Percentiles rank a stretch among this genome's conserved stretches.
Conservation (phyloP, 1,139 yeast species). For the Debaryomyces sp. region DNA sequence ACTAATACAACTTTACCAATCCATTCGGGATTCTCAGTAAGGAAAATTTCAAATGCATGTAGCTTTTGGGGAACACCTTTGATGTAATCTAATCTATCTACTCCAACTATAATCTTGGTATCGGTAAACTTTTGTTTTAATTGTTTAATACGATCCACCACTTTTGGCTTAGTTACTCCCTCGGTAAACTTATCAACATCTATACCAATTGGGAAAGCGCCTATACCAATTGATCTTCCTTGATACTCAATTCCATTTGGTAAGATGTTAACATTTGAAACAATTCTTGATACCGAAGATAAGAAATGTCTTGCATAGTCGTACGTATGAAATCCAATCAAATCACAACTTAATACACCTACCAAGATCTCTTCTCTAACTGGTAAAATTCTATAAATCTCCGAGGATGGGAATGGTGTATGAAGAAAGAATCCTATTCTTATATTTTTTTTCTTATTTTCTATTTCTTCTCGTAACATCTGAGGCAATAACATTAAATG, state of each 20-base stretch:
- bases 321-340: constrained; percentile 98
- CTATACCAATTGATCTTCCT: constrained; percentile 79
- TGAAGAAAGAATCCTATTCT: constrained; percentile 92
- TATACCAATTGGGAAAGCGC: constrained; percentile 98
- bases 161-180: constrained; percentile 68
- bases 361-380: constrained; percentile 89
- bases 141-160: constrained; percentile 63
- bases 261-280: constrained; percentile 72
- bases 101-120: constrained; percentile 89
- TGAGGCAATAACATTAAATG: constrained; percentile 95
- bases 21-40: constrained; percentile 96
- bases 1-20: constrained; percentile 94
- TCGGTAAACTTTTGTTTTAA: constrained; percentile 65
- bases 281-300: constrained; percentile 85
- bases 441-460: constrained; percentile 53
- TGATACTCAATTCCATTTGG: constrained; percentile 89
- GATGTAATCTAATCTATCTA: constrained; percentile 91
- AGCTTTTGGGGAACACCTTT: constrained; percentile 97
- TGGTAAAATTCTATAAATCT: constrained; percentile 92
- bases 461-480: constrained; percentile 72
- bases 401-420: constrained; percentile 98
- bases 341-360: constrained; percentile 92
- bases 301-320: constrained; percentile 98
- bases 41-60: constrained; percentile 91
- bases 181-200: constrained; percentile 90